A percentile compares a stretch with the other conserved stretches of the same genome.
Evolutionary conservation across 331 rosid genomes (phyloP).

Genomic region (Rhamnella rubrinervis): DNA sequence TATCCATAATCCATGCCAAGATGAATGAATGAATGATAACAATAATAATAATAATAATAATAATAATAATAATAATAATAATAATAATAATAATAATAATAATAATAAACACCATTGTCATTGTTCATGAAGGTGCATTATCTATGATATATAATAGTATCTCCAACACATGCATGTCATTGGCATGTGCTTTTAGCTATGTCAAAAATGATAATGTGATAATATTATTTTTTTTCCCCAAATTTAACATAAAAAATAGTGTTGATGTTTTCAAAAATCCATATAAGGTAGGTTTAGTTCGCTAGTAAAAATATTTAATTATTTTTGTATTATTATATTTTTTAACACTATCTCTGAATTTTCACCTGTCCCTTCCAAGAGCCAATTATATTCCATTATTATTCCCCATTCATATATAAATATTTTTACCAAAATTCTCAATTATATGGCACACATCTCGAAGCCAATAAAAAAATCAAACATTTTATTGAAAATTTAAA

Average conservation of each 20-base stretch:
- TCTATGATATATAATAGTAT: background rate
- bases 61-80: background rate
- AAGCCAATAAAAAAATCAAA: background rate
- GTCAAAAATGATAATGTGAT: too few relatives aligned
- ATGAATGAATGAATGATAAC: background rate
- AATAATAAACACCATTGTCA: constrained; percentile 8
- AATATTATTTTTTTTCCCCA: too few relatives aligned
- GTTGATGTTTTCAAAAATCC: too few relatives aligned
- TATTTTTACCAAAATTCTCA: background rate
- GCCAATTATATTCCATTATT: background rate
- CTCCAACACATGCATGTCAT: too few relatives aligned
- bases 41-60: background rate
- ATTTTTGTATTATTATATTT: too few relatives aligned
- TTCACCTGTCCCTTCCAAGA: background rate
- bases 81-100: background rate
- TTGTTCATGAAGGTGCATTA: background rate
- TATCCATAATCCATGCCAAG: background rate
- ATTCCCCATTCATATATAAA: background rate
- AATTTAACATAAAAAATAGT: too few relatives aligned
- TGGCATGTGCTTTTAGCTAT: too few relatives aligned
- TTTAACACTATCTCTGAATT: too few relatives aligned
- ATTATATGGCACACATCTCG: constrained; percentile 1
- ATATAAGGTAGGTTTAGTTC: too few relatives aligned
- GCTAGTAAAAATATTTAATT: too few relatives aligned
- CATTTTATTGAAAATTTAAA: background rate